Conservation (phyloP, 106 monocot genomes). For the Chionographis japonica region DNA sequence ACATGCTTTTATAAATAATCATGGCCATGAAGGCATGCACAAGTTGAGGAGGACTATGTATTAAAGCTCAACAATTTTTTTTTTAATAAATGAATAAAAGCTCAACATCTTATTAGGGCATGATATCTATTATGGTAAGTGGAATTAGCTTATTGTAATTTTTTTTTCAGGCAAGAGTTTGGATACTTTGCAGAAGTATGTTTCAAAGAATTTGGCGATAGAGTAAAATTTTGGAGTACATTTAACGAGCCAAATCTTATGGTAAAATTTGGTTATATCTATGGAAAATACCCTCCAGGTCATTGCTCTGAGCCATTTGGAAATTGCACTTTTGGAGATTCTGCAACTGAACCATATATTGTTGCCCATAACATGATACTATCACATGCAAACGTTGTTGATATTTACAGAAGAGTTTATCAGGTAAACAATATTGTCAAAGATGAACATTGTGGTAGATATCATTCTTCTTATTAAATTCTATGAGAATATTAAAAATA, state of each 20-base stretch:
- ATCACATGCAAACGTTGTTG: conserved; percentile 35
- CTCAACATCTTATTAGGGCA: no score
- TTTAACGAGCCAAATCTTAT: conserved; percentile 50
- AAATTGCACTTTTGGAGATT: conserved; percentile 28
- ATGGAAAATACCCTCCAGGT: conserved; percentile 37
- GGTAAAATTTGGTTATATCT: conserved; percentile 27
- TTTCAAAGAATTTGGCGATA: conserved; percentile 49
- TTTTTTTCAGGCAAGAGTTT: conserved; percentile 40
- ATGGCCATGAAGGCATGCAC: no score
- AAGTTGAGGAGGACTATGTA: no score
- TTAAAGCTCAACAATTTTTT: no score
- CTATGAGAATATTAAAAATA: no score
- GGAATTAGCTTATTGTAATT: no score
- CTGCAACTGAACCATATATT: conserved; percentile 34
- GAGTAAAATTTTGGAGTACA: conserved; percentile 55
- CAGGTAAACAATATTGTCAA: conserved; percentile 23
- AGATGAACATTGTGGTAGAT: no score
- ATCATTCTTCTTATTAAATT: background rate
- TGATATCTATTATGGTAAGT: no score
- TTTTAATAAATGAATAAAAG: no score
- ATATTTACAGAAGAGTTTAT: conserved; percentile 37
- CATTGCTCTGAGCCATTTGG: conserved; percentile 35
- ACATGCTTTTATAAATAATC: no score
- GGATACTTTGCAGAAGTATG: conserved; percentile 48
- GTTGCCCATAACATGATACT: conserved; percentile 41